A percentile compares a stretch with the other conserved stretches of the same genome.
Evolutionary conservation across 140 eudicot species (phyloP).

Genomic region (Senecio squalidus): DNA sequence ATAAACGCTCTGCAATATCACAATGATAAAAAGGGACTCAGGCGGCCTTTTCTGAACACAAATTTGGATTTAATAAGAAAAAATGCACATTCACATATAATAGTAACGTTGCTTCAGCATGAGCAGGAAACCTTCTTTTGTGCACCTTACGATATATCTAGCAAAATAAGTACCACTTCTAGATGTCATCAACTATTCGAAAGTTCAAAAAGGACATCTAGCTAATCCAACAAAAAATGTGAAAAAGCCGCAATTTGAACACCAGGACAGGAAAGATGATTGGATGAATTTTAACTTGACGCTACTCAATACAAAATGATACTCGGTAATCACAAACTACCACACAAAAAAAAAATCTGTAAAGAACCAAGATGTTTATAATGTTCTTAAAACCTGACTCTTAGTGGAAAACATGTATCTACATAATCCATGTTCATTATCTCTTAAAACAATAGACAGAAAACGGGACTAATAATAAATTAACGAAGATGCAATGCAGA

Average conservation of each 20-base stretch:
- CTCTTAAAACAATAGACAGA: not conserved
- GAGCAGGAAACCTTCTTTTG: constrained; percentile 1
- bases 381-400: too few species aligned
- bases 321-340: not conserved
- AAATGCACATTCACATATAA: not conserved
- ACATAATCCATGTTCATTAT: not conserved
- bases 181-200: not conserved
- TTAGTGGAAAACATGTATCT: too few species aligned
- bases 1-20: not conserved
- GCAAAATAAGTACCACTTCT: not conserved
- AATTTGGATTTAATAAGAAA: not conserved
- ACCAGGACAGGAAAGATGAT: not conserved
- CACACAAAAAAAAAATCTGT: not conserved
- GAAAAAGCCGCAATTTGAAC: not conserved
- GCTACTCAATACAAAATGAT: not conserved
- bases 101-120: not conserved
- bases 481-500: not conserved
- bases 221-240: not conserved
- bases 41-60: not conserved
- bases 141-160: not conserved
- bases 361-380: too few species aligned
- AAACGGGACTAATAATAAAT: not conserved
- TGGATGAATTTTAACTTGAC: not conserved
- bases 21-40: not conserved
- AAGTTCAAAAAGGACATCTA: constrained; percentile 2